Base-by-base conservation (phyloP, 148 eudicot species). In the Silene conica region DNA sequence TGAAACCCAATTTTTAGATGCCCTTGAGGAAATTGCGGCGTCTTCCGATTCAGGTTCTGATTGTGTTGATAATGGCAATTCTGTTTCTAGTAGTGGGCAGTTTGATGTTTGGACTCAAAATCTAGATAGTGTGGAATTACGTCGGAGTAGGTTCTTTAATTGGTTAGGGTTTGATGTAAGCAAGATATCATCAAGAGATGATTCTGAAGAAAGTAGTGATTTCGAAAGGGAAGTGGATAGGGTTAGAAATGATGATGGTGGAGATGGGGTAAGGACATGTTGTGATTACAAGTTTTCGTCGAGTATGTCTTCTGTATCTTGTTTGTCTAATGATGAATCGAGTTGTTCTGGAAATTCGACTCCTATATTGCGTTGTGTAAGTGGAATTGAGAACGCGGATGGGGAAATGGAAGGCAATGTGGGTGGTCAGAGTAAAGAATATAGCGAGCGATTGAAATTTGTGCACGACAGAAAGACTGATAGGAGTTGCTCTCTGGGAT, bases 1-100 rank as follows among this genome's bases (percentile, higher is more conserved):
- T 69, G 93, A 89, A 63, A 75, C 62, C 79, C 81, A 81, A 54
- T 91, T 88, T 74, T 91, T 94, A 63, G 97, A 94, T 82, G 97
- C 97, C 48, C 74, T 34, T 31, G 98, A 94, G 38, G 88, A 82
- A 71, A 83, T 91, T 80, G 48, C 83, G 56, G 73, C 76, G 31
- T 34, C 34, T 8, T 82, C 83, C 7, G 83, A 82, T 83, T 74
- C 63, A 1, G 84, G 67, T 78, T 79, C 79, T 3, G 79, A 61
- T 34, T 70, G 66, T 66, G 38, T 64, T 22, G 80, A 75, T 58
- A 71, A 57, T 18, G 66, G 79, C 26, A 55, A 61, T 57, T 78
- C 66, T 65, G 78, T 52, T 9, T 75, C 77, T 16, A 77, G 60
- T 74, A 80, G 76, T 79, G 67, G 72, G 13, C 81, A 82, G 61